These are phyloP conservation scores for Echinochloa phyllopogon DNA, from an alignment of 176 grass and related monocot genomes.

Conservation along the genomic window DNA sequence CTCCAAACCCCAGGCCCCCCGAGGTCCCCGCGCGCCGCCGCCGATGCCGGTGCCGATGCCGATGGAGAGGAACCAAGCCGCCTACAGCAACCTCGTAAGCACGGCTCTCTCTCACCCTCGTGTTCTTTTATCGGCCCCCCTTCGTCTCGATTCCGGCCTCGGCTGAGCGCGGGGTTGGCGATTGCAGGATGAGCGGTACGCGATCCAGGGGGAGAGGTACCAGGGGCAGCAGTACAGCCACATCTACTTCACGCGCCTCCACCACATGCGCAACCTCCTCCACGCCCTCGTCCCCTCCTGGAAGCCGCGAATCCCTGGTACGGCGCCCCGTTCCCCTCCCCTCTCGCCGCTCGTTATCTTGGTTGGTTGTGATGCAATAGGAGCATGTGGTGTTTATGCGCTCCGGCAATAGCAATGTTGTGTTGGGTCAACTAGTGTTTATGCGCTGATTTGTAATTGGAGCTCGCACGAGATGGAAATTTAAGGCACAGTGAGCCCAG, in stretches of 20 bases:
- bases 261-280: conserved; percentile 76
- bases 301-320: conserved; percentile 80
- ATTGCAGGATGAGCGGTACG: conserved; percentile 84
- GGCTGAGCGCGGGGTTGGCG: not conserved
- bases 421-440: not conserved
- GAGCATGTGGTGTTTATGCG: no score
- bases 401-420: not conserved
- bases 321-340: not conserved
- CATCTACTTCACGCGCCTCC: conserved; percentile 94
- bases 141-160: not conserved
- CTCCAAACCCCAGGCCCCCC: not conserved
- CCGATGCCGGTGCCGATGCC: conserved; percentile 34
- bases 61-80: conserved; percentile 83
- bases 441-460: not conserved
- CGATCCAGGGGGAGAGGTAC: conserved; percentile 86
- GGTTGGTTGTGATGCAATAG: not conserved
- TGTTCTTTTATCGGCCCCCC: not conserved
- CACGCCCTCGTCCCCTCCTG: conserved; percentile 72
- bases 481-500: not conserved
- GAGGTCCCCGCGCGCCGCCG: conserved; percentile 48
- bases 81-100: conserved; percentile 72
- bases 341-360: not conserved
- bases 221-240: conserved; percentile 97
- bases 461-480: not conserved
- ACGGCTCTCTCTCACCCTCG: not conserved